Evolutionary conservation across 345 rosid species (phyloP), one percentile per base, ranked within the genome.

Genomic region (Erysimum cheiranthoides): DNA sequence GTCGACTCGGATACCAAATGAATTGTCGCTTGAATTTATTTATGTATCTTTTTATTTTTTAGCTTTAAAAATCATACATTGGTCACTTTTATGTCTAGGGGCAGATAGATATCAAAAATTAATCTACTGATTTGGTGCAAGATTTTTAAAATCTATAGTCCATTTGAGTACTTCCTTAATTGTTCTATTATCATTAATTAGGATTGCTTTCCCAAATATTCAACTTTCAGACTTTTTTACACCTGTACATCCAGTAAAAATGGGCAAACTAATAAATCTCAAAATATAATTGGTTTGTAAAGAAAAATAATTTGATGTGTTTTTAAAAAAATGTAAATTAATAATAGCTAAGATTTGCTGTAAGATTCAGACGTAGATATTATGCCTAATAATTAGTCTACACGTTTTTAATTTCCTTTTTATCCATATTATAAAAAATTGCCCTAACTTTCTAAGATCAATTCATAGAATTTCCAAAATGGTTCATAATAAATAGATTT

Each of bases 381-480:
- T n/a, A 27, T 36, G 61, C 61, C 31, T 27, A 7, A 6, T 38
- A 11, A 40, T 49, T 18, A 47, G 51, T 63, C 38, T 34, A 51
- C 61, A 51, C 60, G 60, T 27, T 62, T 30, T 17, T 40, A 45
- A 30, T 73, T 71, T 36, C 70, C 76, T 21, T 28, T 58, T 40
- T 17, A 39, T 51, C n/a, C 21, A n/a, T n/a, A n/a, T n/a, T n/a
- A n/a, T n/a, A n/a, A n/a, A n/a, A n/a, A n/a, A n/a, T n/a, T n/a
- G n/a, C n/a, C n/a, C n/a, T n/a, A 51, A 17, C 70, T 63, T 73
- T 40, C 56, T 43, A 52, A 39, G 53, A 13, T 42, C 70, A 5
- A 32, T 42, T 42, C 36, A 52, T 54, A 30, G 57, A 30, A 18
- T 38, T 60, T 38, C 46, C 14, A 36, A 17, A 60, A 36, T 5